A percentile compares a stretch with the other conserved stretches of the same genome.
These are phyloP conservation scores for Entonaema liquescens DNA, from an alignment of 495 filamentous ascomycete species.

Conservation along the genomic window DNA sequence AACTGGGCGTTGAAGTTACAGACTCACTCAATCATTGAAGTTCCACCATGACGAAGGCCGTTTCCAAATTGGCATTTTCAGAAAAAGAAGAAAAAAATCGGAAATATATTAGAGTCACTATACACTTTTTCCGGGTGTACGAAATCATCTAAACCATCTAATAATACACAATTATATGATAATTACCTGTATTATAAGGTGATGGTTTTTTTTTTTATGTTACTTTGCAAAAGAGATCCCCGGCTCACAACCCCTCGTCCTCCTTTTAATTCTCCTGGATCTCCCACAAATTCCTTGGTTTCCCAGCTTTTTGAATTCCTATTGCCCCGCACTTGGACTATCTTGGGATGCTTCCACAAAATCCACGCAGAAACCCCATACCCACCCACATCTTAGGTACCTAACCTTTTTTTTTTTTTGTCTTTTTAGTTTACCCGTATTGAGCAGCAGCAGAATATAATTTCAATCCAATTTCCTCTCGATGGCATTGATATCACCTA, in stretches of 20 bases:
- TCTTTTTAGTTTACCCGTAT: background rate
- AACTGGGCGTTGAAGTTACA: slow-evolving; percentile 17
- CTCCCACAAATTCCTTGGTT: slow-evolving; percentile 41
- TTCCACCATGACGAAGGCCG: background rate
- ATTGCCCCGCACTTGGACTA: slow-evolving; percentile 41
- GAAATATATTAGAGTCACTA: background rate
- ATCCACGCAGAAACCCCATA: slow-evolving; percentile 34
- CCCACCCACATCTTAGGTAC: slow-evolving; percentile 10
- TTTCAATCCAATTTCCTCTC: slow-evolving; percentile 16
- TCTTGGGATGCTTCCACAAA: slow-evolving; percentile 33
- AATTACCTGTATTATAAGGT: background rate
- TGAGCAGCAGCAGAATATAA: background rate
- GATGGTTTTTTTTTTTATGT: background rate
- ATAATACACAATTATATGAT: background rate
- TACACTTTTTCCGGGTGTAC: background rate
- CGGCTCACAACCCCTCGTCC: slow-evolving; percentile 35
- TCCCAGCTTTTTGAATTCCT: slow-evolving; percentile 35
- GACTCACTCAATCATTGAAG: background rate
- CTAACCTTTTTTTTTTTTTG: background rate
- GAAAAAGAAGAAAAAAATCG: background rate
- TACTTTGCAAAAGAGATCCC: slow-evolving; percentile 18
- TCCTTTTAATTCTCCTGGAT: slow-evolving; percentile 27
- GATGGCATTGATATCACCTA: slow-evolving; percentile 7
- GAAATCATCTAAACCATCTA: background rate
- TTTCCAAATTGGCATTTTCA: background rate